Evolutionary conservation across 352 stramenopile species (phyloP).

Genomic region (Pythium volutum): DNA sequence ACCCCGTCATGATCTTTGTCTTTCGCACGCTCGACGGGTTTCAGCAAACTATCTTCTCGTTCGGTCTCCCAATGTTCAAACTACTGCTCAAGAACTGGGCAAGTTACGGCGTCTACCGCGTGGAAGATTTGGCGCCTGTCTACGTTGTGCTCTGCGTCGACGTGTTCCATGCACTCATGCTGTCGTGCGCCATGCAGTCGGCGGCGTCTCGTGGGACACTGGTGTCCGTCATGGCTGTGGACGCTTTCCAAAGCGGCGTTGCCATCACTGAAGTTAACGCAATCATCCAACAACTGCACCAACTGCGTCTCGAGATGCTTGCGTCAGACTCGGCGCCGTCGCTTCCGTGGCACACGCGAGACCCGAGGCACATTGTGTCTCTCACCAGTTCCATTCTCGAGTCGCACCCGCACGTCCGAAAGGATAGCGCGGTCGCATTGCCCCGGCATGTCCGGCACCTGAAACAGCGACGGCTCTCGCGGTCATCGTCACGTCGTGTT

Average conservation of each 20-base stretch:
- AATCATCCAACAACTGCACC: neutral
- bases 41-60: neutral
- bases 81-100: conserved; percentile 5
- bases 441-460: no score
- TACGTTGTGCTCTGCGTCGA: conserved; percentile 15
- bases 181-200: conserved; percentile 21
- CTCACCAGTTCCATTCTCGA: neutral
- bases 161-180: conserved; percentile 18
- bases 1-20: neutral
- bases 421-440: no score
- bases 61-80: conserved; percentile 6
- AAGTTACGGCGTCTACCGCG: conserved; percentile 1
- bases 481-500: no score
- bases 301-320: neutral
- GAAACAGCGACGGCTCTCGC: no score
- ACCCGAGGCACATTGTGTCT: neutral
- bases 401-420: no score
- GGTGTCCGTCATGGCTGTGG: conserved; percentile 1
- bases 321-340: no score
- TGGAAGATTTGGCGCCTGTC: conserved; percentile 14
- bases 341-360: no score
- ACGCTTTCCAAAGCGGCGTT: conserved; percentile 6
- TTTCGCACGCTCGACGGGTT: neutral
- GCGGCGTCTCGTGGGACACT: neutral
- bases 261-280: neutral